Conservation (phyloP, 352 stramenopile species). For the Phytophthora pini region DNA sequence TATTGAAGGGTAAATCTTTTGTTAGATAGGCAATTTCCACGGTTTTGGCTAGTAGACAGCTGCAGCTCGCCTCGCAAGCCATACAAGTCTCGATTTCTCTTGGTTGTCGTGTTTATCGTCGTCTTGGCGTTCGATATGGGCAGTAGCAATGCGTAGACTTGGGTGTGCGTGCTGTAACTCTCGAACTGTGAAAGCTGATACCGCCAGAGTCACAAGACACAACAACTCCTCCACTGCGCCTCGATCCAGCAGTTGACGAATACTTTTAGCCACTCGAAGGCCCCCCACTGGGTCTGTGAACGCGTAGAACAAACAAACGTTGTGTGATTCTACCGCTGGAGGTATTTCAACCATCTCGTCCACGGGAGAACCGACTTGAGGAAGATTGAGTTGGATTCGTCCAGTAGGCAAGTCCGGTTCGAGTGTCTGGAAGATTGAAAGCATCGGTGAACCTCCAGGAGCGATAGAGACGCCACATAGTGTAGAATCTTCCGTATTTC, state of each 20-base stretch:
- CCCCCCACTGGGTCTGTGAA: slow-evolving; percentile 15
- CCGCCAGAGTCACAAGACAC: slow-evolving; percentile 30
- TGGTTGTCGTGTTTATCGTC: not conserved
- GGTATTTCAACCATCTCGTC: slow-evolving; percentile 21
- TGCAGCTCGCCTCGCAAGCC: slow-evolving; percentile 15
- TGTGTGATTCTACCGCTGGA: slow-evolving; percentile 11
- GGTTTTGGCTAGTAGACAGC: slow-evolving; percentile 10
- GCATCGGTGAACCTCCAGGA: slow-evolving; percentile 20
- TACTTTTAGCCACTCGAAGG: slow-evolving; percentile 21
- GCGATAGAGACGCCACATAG: slow-evolving; percentile 19
- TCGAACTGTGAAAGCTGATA: slow-evolving; percentile 21
- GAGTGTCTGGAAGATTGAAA: slow-evolving; percentile 37
- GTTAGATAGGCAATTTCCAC: no score
- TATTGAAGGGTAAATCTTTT: no score
- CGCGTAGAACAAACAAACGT: slow-evolving; percentile 31
- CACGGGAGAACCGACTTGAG: slow-evolving; percentile 4
- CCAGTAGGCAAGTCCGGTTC: slow-evolving; percentile 37
- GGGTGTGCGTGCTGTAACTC: slow-evolving; percentile 32
- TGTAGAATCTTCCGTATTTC: slow-evolving; percentile 7
- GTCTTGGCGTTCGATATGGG: slow-evolving; percentile 24
- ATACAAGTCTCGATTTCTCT: slow-evolving; percentile 6
- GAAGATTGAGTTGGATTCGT: slow-evolving; percentile 24
- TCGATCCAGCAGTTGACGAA: slow-evolving; percentile 21
- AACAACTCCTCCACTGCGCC: slow-evolving; percentile 26
- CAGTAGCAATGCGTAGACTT: slow-evolving; percentile 24